Base-by-base conservation (phyloP, 768 basidiomycete genomes). In the Rhodocollybia butyracea region DNA sequence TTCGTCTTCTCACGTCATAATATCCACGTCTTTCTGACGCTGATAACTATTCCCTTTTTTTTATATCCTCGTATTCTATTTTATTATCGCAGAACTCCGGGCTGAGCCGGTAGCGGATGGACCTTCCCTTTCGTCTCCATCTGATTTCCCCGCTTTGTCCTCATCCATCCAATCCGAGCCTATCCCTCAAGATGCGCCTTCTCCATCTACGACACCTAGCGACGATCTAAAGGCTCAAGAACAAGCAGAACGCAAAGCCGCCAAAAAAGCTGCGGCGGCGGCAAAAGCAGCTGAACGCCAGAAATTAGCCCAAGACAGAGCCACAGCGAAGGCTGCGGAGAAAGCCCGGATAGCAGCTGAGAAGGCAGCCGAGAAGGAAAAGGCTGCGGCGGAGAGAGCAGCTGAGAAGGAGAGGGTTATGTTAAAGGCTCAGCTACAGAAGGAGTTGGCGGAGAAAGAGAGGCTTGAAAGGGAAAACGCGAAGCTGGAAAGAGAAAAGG, bases 61-160 rank as follows among this genome's bases (percentile, higher is more conserved):
- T 71, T 69, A 58, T 71, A 56, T 34, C 34, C 22, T 70, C 72
- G 57, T 67, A 59, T 64, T 59, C 54, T 64, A 61, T 60, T 69
- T 68, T 70, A 65, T 70, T 73, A 59, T 62, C 70, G n/a, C 70
- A 66, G 73, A 76, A 58, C 70, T 78, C 39, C 54, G 63, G 60
- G 60, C 63, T 61, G 47, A 54, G 26, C 41, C 34, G 30, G 53
- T 36, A 17, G 11, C 43, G 19, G 53, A 64, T 50, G 61, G 68
- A 43, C 74, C 79, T 50, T 71, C 76, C 57, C 74, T 91, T 54
- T 89, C 89, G 31, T 50, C 48, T 58, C 72, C 83, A 38, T 72
- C 81, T 65, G 91, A 92, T 68, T 92, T 92, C 67, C 91, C 89
- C 51, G 88, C 89, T 34, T 75, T 92, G 57, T 71, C 78, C 41